Conservation (phyloP, 108 stramenopile genomes). For the Conticribra weissflogii region DNA sequence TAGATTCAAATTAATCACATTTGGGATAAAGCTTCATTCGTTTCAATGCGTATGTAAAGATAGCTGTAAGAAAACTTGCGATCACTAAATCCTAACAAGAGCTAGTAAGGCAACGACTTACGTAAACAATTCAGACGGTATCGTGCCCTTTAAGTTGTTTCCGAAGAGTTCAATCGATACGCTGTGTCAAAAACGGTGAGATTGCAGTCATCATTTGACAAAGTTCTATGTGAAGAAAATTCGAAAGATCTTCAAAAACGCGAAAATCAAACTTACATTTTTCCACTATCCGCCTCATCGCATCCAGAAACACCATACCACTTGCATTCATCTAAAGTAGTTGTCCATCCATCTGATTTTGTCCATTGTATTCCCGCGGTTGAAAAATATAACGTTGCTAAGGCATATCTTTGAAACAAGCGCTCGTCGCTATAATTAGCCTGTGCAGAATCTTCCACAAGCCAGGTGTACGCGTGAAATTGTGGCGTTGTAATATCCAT, state of each 20-base stretch:
- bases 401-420: conserved; percentile 32
- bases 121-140: conserved; percentile 28
- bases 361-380: conserved; percentile 29
- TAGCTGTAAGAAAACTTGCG: too few relatives aligned
- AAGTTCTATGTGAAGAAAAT: too few relatives aligned
- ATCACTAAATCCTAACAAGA: too few relatives aligned
- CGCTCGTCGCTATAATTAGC: conserved; percentile 6
- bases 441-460: conserved; percentile 17
- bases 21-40: neutral
- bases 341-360: conserved; percentile 21
- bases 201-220: too few relatives aligned
- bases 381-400: conserved; percentile 32
- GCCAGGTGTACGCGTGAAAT: conserved; percentile 28
- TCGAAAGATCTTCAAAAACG: too few relatives aligned
- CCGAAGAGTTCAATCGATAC: conserved; percentile 19
- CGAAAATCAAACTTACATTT: too few relatives aligned
- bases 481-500: conserved; percentile 19
- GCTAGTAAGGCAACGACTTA: neutral
- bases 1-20: conserved; percentile 15
- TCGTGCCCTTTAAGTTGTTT: conserved; percentile 11
- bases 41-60: too few relatives aligned
- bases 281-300: conserved; percentile 11
- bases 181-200: too few relatives aligned
- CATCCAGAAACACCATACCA: conserved; percentile 36
- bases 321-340: conserved; percentile 15